Conservation (phyloP, 176 grass and related monocot species). For the Oryza glumipatula region DNA sequence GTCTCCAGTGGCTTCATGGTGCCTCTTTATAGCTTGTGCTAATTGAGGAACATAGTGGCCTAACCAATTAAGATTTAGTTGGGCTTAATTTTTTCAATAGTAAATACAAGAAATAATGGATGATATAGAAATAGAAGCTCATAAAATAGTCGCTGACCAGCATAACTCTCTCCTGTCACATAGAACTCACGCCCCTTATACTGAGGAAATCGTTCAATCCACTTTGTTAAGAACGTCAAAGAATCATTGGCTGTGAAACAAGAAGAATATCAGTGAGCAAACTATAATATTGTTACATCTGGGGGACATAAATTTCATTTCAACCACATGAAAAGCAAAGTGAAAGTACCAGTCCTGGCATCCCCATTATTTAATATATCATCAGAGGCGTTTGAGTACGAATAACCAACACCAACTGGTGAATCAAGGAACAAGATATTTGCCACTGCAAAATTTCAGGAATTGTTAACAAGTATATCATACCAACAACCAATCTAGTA, state of each 20-base stretch:
- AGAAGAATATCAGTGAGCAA: constrained; percentile 35
- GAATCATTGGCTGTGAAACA: constrained; percentile 76
- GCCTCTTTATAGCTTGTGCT: constrained; percentile 89
- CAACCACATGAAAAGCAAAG: constrained; percentile 23
- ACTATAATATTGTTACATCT: constrained; percentile 24
- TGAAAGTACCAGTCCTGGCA: constrained; percentile 72
- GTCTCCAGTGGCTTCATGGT: constrained; percentile 67
- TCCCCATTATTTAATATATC: constrained; percentile 80
- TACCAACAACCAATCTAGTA: constrained; percentile 34
- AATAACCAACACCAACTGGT: constrained; percentile 95
- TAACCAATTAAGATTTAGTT: constrained; percentile 47
- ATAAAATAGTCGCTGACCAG: constrained; percentile 54
- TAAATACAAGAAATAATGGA: not conserved
- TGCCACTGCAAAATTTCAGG: constrained; percentile 64
- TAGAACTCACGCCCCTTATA: constrained; percentile 88
- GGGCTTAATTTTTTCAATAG: constrained; percentile 9
- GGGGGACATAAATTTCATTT: constrained; percentile 14
- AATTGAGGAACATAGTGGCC: constrained; percentile 97
- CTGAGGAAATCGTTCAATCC: constrained; percentile 92
- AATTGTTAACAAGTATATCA: constrained; percentile 35
- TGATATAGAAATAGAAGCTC: constrained; percentile 27
- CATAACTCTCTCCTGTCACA: constrained; percentile 93
- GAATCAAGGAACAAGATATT: constrained; percentile 97
- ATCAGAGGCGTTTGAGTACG: constrained; percentile 86
- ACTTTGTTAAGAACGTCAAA: constrained; percentile 77